A percentile compares a stretch with the other conserved stretches of the same genome.
Evolutionary conservation across 2,329 filamentous ascomycete genomes (phyloP).

Genomic region (Ophiostoma triangulosporum): DNA sequence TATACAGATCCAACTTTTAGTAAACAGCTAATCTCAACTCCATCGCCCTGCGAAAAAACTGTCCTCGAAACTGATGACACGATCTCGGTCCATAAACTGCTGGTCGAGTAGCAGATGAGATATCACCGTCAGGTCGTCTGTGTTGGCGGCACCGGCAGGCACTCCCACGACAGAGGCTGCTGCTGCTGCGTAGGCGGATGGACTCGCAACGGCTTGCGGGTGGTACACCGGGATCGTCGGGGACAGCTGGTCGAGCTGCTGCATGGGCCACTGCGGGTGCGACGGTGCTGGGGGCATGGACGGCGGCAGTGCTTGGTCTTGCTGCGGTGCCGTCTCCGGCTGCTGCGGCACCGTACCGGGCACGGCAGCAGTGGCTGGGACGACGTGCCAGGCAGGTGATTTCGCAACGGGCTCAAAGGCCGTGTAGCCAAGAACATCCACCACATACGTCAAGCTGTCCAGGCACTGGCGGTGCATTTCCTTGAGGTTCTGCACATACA

Average conservation of each 20-base stretch:
- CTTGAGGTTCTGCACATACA: conserved; percentile 8
- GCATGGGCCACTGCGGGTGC: neutral
- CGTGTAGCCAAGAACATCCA: conserved; percentile 8
- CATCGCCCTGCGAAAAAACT: conserved; percentile 7
- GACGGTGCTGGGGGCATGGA: neutral
- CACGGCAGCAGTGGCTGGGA: neutral
- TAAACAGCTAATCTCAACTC: neutral
- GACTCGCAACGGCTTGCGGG: neutral
- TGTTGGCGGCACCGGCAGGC: neutral
- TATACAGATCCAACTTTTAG: too few relatives aligned
- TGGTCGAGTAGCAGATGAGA: conserved; percentile 17
- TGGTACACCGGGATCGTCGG: neutral
- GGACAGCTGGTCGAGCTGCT: neutral
- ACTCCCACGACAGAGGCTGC: neutral
- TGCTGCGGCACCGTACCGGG: neutral
- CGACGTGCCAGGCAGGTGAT: neutral
- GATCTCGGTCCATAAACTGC: conserved; percentile 16
- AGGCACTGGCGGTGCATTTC: conserved; percentile 6
- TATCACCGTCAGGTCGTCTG: conserved; percentile 18
- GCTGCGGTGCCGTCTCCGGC: neutral
- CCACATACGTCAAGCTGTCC: neutral
- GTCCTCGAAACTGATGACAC: conserved; percentile 16
- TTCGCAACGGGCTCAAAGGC: neutral
- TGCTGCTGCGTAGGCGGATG: neutral
- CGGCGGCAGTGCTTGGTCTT: neutral